phyloP scores from a whole-genome alignment of 306 rosid species.

The Sicyos baderoa region DNA sequence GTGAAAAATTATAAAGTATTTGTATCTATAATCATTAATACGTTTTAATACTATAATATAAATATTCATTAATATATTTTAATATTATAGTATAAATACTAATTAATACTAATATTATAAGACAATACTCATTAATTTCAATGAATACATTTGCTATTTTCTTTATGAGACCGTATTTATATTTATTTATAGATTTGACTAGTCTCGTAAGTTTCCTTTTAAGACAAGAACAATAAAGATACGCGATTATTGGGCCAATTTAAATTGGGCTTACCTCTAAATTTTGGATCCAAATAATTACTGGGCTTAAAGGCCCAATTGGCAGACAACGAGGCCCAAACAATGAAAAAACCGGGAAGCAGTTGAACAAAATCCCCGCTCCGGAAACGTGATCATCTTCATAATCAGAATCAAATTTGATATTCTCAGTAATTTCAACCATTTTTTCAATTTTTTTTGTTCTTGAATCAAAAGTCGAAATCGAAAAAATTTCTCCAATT shows the following conservation, averaged over 20 bases:
- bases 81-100: too few species aligned
- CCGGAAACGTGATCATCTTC: slow-evolving; percentile 2
- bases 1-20: too few species aligned
- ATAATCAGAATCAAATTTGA: not conserved
- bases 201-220: too few species aligned
- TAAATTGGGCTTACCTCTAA: not conserved
- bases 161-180: too few species aligned
- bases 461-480: not conserved
- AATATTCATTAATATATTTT: too few species aligned
- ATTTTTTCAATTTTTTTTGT: not conserved
- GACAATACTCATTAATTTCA: too few species aligned
- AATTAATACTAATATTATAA: too few species aligned
- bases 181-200: too few species aligned
- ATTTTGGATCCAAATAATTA: not conserved
- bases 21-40: too few species aligned
- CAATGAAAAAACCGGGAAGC: not conserved
- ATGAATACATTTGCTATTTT: too few species aligned
- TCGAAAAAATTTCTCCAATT: not conserved
- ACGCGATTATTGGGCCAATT: not conserved
- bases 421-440: not conserved
- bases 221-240: too few species aligned
- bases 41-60: too few species aligned
- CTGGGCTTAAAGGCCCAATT: not conserved
- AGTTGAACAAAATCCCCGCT: not conserved
- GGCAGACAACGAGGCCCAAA: not conserved